A percentile compares a stretch with the other conserved stretches of the same genome.
Evolutionary conservation across 140 eudicot species (phyloP).

Genomic region (Oenanthe javanica): DNA sequence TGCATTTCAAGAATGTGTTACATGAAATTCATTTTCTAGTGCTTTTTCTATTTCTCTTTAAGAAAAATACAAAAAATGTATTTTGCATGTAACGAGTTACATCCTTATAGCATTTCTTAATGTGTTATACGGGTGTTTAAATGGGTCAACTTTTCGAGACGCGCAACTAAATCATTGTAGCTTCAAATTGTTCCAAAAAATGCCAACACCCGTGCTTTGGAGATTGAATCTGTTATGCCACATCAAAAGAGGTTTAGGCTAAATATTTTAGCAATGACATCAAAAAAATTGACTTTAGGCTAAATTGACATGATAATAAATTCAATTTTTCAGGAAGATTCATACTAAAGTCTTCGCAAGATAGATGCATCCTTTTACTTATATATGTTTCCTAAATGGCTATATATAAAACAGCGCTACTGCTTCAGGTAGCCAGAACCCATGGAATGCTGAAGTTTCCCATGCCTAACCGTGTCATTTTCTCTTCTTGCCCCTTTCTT

Average conservation of each 20-base stretch:
- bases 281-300: background rate
- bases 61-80: background rate
- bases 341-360: background rate
- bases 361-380: background rate
- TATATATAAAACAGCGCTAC: background rate
- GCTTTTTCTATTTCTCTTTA: background rate
- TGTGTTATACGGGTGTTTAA: background rate
- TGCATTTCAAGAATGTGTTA: background rate
- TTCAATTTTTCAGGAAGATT: background rate
- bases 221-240: background rate
- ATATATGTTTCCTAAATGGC: background rate
- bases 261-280: background rate
- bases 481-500: background rate
- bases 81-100: background rate
- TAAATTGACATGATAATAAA: background rate
- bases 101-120: background rate
- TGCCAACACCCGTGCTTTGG: background rate
- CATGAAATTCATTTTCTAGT: background rate
- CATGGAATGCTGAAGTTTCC: background rate
- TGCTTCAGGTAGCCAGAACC: background rate
- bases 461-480: background rate
- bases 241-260: background rate
- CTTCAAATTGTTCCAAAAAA: background rate
- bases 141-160: background rate
- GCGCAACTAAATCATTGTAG: background rate